These are phyloP conservation scores for Zygotorulaspora sp. DNA, from an alignment of 805 yeast species.

Conservation along the genomic window DNA sequence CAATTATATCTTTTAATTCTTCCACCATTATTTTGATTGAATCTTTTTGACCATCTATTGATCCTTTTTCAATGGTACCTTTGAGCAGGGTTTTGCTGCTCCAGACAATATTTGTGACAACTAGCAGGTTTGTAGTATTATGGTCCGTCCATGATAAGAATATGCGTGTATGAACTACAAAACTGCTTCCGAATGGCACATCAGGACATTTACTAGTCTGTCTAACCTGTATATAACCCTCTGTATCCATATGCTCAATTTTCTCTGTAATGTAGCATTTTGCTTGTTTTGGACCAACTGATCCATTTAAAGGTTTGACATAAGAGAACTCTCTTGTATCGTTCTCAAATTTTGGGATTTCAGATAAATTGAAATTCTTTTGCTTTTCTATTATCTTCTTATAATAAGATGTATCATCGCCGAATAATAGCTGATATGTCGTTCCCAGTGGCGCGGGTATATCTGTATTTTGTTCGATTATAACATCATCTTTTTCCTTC, in stretches of 20 bases:
- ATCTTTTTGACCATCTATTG: conserved; percentile 69
- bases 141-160: conserved; percentile 58
- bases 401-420: conserved; percentile 50
- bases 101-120: conserved; percentile 64
- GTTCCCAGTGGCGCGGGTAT: conserved; percentile 66
- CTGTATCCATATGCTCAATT: conserved; percentile 46
- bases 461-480: conserved; percentile 46
- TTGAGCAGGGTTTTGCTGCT: conserved; percentile 72
- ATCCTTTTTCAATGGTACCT: conserved; percentile 69
- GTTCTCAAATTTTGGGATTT: conserved; percentile 41
- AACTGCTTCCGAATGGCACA: conserved; percentile 70
- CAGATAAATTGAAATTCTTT: conserved; percentile 57
- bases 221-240: conserved; percentile 40
- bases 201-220: conserved; percentile 64
- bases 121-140: conserved; percentile 49
- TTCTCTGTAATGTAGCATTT: conserved; percentile 55
- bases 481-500: conserved; percentile 46
- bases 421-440: conserved; percentile 54
- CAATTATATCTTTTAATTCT: conserved; percentile 36
- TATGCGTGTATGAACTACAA: conserved; percentile 56
- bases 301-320: conserved; percentile 53
- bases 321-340: conserved; percentile 49
- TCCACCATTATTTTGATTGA: conserved; percentile 44
- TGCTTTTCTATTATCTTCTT: conserved; percentile 49
- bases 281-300: conserved; percentile 73